Percentiles rank a stretch among this genome's conserved stretches.
Evolutionary conservation across 805 yeast genomes (phyloP).

Genomic region (Candida ipomoeae): DNA sequence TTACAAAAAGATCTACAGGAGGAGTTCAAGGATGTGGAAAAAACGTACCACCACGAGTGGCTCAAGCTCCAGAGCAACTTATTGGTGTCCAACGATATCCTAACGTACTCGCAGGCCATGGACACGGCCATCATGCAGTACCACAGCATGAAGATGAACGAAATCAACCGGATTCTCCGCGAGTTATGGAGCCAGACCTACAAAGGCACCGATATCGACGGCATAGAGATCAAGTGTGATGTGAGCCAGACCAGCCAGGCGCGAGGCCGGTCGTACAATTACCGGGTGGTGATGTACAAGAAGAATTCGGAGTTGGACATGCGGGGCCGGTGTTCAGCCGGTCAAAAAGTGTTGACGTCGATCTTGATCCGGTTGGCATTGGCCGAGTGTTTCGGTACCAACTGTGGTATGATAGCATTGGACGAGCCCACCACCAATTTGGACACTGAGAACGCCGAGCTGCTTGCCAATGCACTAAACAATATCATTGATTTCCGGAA

Average conservation of each 20-base stretch:
- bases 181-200: conserved; percentile 94
- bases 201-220: conserved; percentile 92
- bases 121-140: conserved; percentile 92
- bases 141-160: conserved; percentile 88
- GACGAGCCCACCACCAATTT: conserved; percentile 98
- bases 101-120: conserved; percentile 75
- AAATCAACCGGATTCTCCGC: conserved; percentile 80
- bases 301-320: conserved; percentile 89
- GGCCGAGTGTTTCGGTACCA: conserved; percentile 92
- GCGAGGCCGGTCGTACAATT: conserved; percentile 70
- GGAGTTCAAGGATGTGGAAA: conserved; percentile 68
- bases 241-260: conserved; percentile 41
- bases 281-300: conserved; percentile 92
- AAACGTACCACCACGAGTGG: conserved; percentile 63
- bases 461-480: conserved; percentile 77
- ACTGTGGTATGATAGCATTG: conserved; percentile 92
- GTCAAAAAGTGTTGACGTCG: conserved; percentile 91
- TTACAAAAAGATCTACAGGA: conserved; percentile 57
- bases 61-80: conserved; percentile 71
- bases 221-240: conserved; percentile 82
- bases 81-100: conserved; percentile 75
- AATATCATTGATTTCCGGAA: conserved; percentile 71
- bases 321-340: conserved; percentile 98
- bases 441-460: conserved; percentile 83
- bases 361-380: conserved; percentile 86